A percentile compares a stretch with the other conserved stretches of the same genome.
phyloP scores from a whole-genome alignment of 139 green algal genomes.

The Micromonas commoda region DNA sequence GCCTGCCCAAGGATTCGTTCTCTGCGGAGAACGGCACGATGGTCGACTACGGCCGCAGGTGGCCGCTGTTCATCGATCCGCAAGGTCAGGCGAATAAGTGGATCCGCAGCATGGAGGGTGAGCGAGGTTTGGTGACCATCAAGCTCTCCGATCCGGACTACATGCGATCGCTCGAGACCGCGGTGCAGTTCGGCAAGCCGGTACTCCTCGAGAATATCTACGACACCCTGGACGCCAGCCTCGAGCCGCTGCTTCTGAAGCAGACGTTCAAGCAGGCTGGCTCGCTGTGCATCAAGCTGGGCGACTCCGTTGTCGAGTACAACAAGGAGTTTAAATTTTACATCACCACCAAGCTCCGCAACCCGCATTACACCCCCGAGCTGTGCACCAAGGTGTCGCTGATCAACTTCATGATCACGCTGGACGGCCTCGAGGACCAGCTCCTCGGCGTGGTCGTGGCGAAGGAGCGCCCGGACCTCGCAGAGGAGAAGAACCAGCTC shows the following conservation, averaged over 20 bases:
- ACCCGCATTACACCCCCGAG: slow-evolving; percentile 80
- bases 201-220: slow-evolving; percentile 66
- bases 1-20: slow-evolving; percentile 65
- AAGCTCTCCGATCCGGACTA: slow-evolving; percentile 63
- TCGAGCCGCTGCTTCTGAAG: slow-evolving; percentile 71
- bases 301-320: slow-evolving; percentile 79
- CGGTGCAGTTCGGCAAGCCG: slow-evolving; percentile 69
- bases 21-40: slow-evolving; percentile 75
- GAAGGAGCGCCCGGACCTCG: slow-evolving; percentile 68
- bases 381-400: slow-evolving; percentile 67
- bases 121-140: slow-evolving; percentile 56
- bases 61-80: slow-evolving; percentile 76
- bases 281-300: slow-evolving; percentile 67
- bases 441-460: slow-evolving; percentile 70
- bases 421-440: slow-evolving; percentile 74
- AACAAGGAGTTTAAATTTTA: slow-evolving; percentile 77
- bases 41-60: slow-evolving; percentile 55
- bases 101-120: slow-evolving; percentile 66
- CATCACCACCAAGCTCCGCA: slow-evolving; percentile 80
- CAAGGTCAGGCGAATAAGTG: slow-evolving; percentile 75
- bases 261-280: slow-evolving; percentile 69
- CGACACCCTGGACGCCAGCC: slow-evolving; percentile 68
- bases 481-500: slow-evolving; percentile 83
- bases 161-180: slow-evolving; percentile 65
- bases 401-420: slow-evolving; percentile 64